Conservation (phyloP, 148 eudicot genomes). For the Dysphania ambrosioides region DNA sequence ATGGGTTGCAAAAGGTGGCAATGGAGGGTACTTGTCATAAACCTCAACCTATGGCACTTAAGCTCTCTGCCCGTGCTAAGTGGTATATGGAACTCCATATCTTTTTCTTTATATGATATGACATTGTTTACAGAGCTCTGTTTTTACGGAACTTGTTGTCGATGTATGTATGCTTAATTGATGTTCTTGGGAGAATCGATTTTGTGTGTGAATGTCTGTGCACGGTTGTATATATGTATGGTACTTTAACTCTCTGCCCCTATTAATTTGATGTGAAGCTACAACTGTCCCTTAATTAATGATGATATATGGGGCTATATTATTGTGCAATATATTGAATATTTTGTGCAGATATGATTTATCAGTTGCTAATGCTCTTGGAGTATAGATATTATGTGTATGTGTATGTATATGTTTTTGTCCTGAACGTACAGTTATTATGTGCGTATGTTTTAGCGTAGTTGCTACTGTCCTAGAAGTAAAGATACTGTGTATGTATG, state of each 20-base stretch:
- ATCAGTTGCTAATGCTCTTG: not conserved
- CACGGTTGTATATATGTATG: not conserved
- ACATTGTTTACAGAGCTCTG: not conserved
- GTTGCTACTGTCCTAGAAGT: not conserved
- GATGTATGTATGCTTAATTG: too few species aligned
- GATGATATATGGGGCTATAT: not conserved
- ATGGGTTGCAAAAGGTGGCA: slow-evolving; percentile 64
- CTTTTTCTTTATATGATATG: not conserved
- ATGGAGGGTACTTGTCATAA: slow-evolving; percentile 70
- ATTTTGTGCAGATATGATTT: not conserved
- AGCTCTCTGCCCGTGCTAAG: slow-evolving; percentile 62
- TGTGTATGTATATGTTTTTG: not conserved
- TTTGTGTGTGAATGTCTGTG: not conserved
- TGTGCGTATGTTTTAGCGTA: not conserved
- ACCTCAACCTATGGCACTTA: slow-evolving; percentile 74
- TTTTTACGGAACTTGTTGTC: too few species aligned
- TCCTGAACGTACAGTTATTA: too few species aligned
- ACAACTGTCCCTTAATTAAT: not conserved
- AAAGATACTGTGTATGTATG: not conserved
- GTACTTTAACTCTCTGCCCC: too few species aligned
- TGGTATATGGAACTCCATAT: slow-evolving; percentile 44
- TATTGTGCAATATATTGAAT: too few species aligned
- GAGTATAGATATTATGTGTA: not conserved
- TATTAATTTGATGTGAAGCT: slow-evolving; percentile 32
- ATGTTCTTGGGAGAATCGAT: not conserved